Evolutionary conservation across 441 rosid species (phyloP).

Genomic region (Adansonia gregorii): DNA sequence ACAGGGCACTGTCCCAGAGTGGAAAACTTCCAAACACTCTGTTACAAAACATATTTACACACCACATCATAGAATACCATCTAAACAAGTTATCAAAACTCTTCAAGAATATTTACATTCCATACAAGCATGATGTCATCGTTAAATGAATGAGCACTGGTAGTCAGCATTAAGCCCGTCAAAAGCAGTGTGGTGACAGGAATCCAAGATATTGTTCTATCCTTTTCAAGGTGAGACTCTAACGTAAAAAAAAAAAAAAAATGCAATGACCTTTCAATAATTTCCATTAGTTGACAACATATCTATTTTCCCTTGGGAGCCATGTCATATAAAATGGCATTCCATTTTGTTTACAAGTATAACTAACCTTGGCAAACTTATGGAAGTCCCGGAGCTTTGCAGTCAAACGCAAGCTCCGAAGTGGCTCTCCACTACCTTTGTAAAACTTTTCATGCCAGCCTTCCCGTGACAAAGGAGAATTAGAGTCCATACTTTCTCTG

Average conservation of each 20-base stretch:
- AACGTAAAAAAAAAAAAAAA: background rate
- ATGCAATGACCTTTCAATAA: background rate
- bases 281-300: background rate
- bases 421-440: conserved; percentile 68
- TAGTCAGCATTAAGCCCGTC: background rate
- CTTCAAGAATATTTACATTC: background rate
- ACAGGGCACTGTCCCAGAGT: background rate
- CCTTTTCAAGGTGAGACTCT: background rate
- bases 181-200: conserved; percentile 1
- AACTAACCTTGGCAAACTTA: conserved; percentile 88
- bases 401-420: conserved; percentile 78
- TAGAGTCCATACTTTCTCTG: conserved; percentile 67
- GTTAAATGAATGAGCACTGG: background rate
- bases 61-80: background rate
- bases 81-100: background rate
- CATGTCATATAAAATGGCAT: conserved; percentile 2
- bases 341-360: conserved; percentile 9
- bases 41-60: background rate
- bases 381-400: conserved; percentile 95
- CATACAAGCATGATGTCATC: background rate
- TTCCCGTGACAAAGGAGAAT: conserved; percentile 78
- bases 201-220: conserved; percentile 13
- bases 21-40: conserved; percentile 1
- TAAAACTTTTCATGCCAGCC: conserved; percentile 71
- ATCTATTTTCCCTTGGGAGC: background rate